Evolutionary conservation across 768 basidiomycete species (phyloP).

Genomic region (Rhodosporidiobolus sp.): DNA sequence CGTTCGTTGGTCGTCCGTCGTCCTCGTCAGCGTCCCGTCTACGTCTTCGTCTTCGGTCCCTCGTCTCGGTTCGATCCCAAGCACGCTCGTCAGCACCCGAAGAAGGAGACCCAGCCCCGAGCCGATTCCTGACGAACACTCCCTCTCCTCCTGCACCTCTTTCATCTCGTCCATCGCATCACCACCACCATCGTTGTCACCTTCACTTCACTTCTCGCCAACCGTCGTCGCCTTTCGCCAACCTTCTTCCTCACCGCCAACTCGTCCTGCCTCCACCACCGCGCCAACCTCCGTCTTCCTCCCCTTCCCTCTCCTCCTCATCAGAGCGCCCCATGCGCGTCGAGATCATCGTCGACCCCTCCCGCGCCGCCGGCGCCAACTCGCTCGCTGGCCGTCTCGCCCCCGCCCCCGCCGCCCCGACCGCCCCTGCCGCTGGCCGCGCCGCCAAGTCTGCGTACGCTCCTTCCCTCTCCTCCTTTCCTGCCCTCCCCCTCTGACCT

Average conservation of each 20-base stretch:
- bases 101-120: too few relatives aligned
- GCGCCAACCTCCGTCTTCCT: background rate
- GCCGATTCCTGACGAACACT: background rate
- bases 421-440: slow-evolving; percentile 44
- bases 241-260: background rate
- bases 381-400: slow-evolving; percentile 81
- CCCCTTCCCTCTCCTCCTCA: background rate
- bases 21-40: too few relatives aligned
- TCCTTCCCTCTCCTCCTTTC: slow-evolving; percentile 44
- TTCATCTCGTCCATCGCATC: too few relatives aligned
- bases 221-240: background rate
- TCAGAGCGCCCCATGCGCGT: slow-evolving; percentile 97
- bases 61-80: too few relatives aligned
- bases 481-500: slow-evolving; percentile 43
- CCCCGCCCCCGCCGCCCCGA: slow-evolving; percentile 55
- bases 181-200: too few relatives aligned
- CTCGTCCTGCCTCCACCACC: too few relatives aligned
- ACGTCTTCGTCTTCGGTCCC: too few relatives aligned
- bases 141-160: too few relatives aligned
- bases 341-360: slow-evolving; percentile 89
- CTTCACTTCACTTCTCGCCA: background rate
- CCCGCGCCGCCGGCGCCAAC: slow-evolving; percentile 57
- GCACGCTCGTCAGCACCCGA: too few relatives aligned
- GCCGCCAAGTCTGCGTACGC: slow-evolving; percentile 24
- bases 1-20: too few relatives aligned